Evolutionary conservation across 148 eudicot species (phyloP), one percentile per base, ranked within the genome.

Genomic region (Limonium bicolor): DNA sequence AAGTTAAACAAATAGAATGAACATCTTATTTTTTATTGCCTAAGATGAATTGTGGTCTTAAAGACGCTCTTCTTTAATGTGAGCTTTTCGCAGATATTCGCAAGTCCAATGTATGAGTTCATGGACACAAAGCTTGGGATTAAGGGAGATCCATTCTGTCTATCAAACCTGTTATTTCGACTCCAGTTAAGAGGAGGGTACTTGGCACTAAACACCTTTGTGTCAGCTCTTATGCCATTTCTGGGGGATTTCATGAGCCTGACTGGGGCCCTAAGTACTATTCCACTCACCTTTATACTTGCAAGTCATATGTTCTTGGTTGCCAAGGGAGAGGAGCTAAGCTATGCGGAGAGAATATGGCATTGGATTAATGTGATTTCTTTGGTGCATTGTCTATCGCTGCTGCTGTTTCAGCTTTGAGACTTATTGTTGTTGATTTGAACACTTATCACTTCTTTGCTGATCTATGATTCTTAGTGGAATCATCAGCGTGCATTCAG

Each of bases 211-310:
- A 87, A 72, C 62, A 73, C 96, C 1, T 63, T 82, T 0, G 71
- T 87, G 3, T 51, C 96, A 2, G 96, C 96, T 0, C 45, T 72
- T 5, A 50, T 87, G 33, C 96, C 96, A 1, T 87, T 87, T 56
- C 56, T 87, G n/a, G 96, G 94, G 8, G 94, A 87, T 57, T 87
- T 87, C 64, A 87, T 82, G 94, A 87, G 86, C 66, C 74, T 87
- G 9, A 76, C 94, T 0, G 96, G 96, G 24, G 90, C 96, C 12
- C 53, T 87, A 38, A 87, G 94, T 72, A 82, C 94, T 0, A 76
- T 87, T 50, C 96, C 96, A 0, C 77, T 82, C n/a, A 87, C 96
- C 4, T 87, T 43, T 20, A 43, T 43, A 10, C 30, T 43, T 4
- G 48, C 48, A 18, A 43, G 27, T 20, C 48, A 43, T n/a, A 43